Evolutionary conservation across 2,329 filamentous ascomycete species (phyloP).

Genomic region (Sporothrix globosa): DNA sequence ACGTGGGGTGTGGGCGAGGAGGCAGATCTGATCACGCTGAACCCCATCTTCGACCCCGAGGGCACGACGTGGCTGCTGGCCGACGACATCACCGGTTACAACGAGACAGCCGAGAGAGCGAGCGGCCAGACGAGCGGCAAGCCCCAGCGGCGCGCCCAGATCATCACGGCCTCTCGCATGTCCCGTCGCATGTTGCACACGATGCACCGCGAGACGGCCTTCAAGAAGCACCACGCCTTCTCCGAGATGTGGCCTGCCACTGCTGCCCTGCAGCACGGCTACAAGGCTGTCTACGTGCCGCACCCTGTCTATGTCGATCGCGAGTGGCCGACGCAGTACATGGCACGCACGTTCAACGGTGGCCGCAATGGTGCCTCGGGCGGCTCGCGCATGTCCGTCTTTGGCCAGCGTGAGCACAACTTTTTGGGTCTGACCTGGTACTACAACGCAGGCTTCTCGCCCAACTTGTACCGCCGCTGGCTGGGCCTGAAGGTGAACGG

Average conservation of each 20-base stretch:
- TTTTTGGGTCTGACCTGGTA: slow-evolving; percentile 88
- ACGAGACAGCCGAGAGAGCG: slow-evolving; percentile 52
- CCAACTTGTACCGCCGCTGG: slow-evolving; percentile 83
- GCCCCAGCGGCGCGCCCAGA: slow-evolving; percentile 76
- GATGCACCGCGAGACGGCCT: slow-evolving; percentile 89
- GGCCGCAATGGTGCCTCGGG: slow-evolving; percentile 74
- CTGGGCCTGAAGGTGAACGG: slow-evolving; percentile 79
- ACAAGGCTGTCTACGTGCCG: slow-evolving; percentile 88
- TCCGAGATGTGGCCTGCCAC: slow-evolving; percentile 96
- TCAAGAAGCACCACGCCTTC: slow-evolving; percentile 86
- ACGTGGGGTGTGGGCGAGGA: slow-evolving; percentile 88
- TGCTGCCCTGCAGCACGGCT: slow-evolving; percentile 84
- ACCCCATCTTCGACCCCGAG: slow-evolving; percentile 87
- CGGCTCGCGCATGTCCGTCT: slow-evolving; percentile 72
- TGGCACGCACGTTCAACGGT: slow-evolving; percentile 79
- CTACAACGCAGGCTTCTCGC: slow-evolving; percentile 81
- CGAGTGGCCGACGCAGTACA: slow-evolving; percentile 78
- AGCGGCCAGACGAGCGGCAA: slow-evolving; percentile 54
- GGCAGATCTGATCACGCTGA: slow-evolving; percentile 88
- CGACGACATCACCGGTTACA: slow-evolving; percentile 84
- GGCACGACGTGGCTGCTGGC: slow-evolving; percentile 81
- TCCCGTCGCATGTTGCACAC: slow-evolving; percentile 75
- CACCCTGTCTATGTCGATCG: slow-evolving; percentile 89
- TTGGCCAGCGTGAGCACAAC: slow-evolving; percentile 86
- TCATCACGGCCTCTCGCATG: slow-evolving; percentile 86